A percentile compares a stretch with the other conserved stretches of the same genome.
These are phyloP conservation scores for Dactylellina parvicollis DNA, from an alignment of 2,329 filamentous ascomycete species.

Conservation along the genomic window DNA sequence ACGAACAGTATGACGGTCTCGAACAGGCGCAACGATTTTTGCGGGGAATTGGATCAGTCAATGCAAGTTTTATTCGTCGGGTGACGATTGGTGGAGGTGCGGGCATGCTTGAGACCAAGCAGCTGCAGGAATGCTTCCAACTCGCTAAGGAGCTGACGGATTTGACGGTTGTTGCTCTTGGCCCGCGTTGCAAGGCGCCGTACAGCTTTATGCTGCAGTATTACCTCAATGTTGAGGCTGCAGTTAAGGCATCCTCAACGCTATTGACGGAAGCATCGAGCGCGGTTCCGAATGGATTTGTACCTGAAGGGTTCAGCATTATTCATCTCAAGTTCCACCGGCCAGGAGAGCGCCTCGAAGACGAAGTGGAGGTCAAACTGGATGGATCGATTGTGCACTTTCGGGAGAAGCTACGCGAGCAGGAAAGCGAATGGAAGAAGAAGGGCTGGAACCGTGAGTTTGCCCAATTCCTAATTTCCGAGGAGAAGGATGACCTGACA, in stretches of 20 bases:
- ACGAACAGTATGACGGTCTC: constrained; percentile 27
- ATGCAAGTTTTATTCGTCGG: constrained; percentile 41
- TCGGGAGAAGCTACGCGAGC: constrained; percentile 33
- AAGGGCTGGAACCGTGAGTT: constrained; percentile 51
- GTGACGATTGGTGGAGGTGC: constrained; percentile 48
- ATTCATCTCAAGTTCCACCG: constrained; percentile 43
- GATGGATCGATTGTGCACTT: constrained; percentile 33
- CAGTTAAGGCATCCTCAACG: constrained; percentile 34
- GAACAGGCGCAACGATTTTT: constrained; percentile 36
- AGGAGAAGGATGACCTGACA: constrained; percentile 7
- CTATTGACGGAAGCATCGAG: constrained; percentile 35
- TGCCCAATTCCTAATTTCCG: neutral
- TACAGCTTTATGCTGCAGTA: constrained; percentile 54
- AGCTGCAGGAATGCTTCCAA: constrained; percentile 37
- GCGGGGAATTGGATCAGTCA: constrained; percentile 36
- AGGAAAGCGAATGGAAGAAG: constrained; percentile 48
- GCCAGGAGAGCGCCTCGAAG: neutral
- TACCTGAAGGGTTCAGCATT: constrained; percentile 35
- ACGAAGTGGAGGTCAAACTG: constrained; percentile 38
- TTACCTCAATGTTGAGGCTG: constrained; percentile 46
- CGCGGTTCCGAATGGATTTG: constrained; percentile 45
- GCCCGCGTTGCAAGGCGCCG: constrained; percentile 49
- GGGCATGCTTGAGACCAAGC: constrained; percentile 32
- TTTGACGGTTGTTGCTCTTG: constrained; percentile 36
- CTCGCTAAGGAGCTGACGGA: constrained; percentile 33